Evolutionary conservation across 257 asterid species (phyloP).

Genomic region (Nyctanthes arbortristis): DNA sequence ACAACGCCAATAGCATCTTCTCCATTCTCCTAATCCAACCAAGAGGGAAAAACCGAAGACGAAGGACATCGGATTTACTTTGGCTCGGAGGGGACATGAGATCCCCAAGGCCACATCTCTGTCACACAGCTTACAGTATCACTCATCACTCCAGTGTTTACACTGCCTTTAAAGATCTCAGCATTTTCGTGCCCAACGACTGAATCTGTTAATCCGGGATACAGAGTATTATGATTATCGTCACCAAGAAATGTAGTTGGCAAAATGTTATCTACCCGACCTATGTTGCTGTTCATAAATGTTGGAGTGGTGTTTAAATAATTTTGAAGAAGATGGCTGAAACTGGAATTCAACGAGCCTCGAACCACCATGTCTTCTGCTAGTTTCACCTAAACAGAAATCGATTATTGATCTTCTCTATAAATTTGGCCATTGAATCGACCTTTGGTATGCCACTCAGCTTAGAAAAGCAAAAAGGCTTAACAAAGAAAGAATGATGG

Average conservation of each 20-base stretch:
- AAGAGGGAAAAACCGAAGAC: neutral
- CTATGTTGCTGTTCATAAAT: constrained; percentile 33
- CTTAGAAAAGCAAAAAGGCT: neutral
- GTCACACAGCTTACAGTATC: neutral
- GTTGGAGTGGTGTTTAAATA: constrained; percentile 56
- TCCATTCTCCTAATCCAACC: neutral
- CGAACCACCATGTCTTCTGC: constrained; percentile 88
- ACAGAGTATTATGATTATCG: constrained; percentile 37
- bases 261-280: constrained; percentile 38
- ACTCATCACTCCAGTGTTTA: neutral
- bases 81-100: neutral
- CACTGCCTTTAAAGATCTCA: neutral
- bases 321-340: constrained; percentile 76
- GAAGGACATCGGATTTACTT: neutral
- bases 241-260: constrained; percentile 37
- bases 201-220: constrained; percentile 35
- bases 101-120: neutral
- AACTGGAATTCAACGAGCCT: constrained; percentile 68
- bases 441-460: too few species aligned
- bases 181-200: constrained; percentile 25
- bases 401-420: too few species aligned
- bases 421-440: too few species aligned
- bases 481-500: neutral
- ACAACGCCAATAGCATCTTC: neutral
- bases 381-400: constrained; percentile 63